Base-by-base conservation (phyloP, 1,284 basidiomycete genomes). In the Sporisorium exsertum region DNA sequence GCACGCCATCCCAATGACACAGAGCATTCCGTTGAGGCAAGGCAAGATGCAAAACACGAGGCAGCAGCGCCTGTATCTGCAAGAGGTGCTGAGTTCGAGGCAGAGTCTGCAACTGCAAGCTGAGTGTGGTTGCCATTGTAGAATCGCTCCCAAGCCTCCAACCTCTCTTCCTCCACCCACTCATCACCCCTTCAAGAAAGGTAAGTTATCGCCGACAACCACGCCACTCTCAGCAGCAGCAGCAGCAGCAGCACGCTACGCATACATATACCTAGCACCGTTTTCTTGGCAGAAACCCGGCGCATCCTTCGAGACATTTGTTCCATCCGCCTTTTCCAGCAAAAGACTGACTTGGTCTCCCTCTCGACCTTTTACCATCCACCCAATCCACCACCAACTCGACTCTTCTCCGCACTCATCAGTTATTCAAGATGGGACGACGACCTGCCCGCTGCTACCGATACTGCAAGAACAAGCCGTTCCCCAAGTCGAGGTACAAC, bases 401-500 rank as follows among this genome's bases (percentile, higher is more conserved):
- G 32, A n/a, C 43, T 47, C 33, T 20, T n/a, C n/a, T n/a, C n/a
- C 32, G n/a, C 51, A 24, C 6, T 46, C 45, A 62, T 63, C 46
- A 72, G 69, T 75, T 78, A 59, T 76, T 77, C 72, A 80, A 80
- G 65, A 81, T 81, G 80, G 80, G 77, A 73, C 72, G 78, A 62
- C 65, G 80, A 65, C 72, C 72, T 61, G 82, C 82, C 59, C 81
- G 83, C 64, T 84, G 83, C 79, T 84, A 84, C 78, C 75, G 83
- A 18, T 83, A 84, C 83, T 84, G 83, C 80, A 84, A 84, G 83
- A 84, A 84, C 82, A 84, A 84, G 77, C 81, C 79, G 62, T 81
- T 75, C 74, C 84, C 84, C 76, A 85, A 85, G 81, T 84, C 82
- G 65, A 78, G 94, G 86, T 97, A 96, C 90, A 97, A 97, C 89